Conservation (phyloP, 108 stramenopile species). For the Skeletonema tropicum region DNA sequence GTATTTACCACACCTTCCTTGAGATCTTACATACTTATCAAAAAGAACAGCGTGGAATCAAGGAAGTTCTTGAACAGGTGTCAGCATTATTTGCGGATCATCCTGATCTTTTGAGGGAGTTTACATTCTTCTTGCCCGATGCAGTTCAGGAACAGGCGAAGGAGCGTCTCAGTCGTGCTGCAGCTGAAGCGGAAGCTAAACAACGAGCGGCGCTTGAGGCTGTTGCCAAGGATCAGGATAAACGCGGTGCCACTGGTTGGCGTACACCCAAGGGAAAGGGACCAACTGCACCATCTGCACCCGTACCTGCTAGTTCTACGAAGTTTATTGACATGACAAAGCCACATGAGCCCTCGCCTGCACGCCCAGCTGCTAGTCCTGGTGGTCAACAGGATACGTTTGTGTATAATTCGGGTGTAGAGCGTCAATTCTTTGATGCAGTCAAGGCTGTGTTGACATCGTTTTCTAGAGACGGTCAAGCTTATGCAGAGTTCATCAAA, state of each 20-base stretch:
- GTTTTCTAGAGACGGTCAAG: slow-evolving; percentile 85
- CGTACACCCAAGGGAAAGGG: slow-evolving; percentile 19
- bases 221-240: slow-evolving; percentile 46
- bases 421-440: slow-evolving; percentile 90
- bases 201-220: slow-evolving; percentile 60
- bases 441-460: slow-evolving; percentile 84
- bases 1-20: slow-evolving; percentile 88
- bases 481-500: slow-evolving; percentile 96
- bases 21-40: slow-evolving; percentile 95
- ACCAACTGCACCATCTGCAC: not conserved
- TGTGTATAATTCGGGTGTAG: slow-evolving; percentile 88
- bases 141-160: slow-evolving; percentile 93
- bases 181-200: slow-evolving; percentile 86
- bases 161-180: slow-evolving; percentile 83
- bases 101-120: slow-evolving; percentile 91
- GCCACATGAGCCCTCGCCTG: slow-evolving; percentile 16
- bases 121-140: slow-evolving; percentile 95
- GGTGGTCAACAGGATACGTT: slow-evolving; percentile 55
- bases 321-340: slow-evolving; percentile 83
- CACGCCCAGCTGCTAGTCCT: slow-evolving; percentile 9
- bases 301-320: slow-evolving; percentile 29
- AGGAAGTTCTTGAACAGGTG: slow-evolving; percentile 93
- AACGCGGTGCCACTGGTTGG: slow-evolving; percentile 47
- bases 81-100: slow-evolving; percentile 90
- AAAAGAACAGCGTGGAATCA: slow-evolving; percentile 93